Conservation (phyloP, 2,329 filamentous ascomycete genomes). For the Aureobasidium namibiae region DNA sequence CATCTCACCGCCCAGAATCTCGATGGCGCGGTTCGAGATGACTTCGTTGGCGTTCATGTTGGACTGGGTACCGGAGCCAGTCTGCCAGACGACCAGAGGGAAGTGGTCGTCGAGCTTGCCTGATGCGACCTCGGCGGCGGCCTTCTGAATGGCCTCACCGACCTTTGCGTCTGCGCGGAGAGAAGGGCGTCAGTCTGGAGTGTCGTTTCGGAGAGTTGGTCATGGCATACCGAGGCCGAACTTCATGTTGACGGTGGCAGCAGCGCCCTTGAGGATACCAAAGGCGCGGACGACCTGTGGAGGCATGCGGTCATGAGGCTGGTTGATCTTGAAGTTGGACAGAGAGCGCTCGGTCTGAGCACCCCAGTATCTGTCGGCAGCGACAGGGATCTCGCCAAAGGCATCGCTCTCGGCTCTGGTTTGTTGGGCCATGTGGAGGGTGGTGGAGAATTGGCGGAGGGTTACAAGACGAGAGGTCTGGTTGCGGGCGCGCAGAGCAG, state of each 20-base stretch:
- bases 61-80: conserved; percentile 94
- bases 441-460: conserved; percentile 22
- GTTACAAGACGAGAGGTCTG: conserved; percentile 1
- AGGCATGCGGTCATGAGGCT: conserved; percentile 97
- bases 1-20: conserved; percentile 90
- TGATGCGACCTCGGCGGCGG: conserved; percentile 83
- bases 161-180: conserved; percentile 66
- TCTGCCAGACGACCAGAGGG: conserved; percentile 98
- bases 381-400: conserved; percentile 93
- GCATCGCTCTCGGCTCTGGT: conserved; percentile 90
- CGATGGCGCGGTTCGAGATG: conserved; percentile 97
- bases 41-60: conserved; percentile 99
- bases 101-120: conserved; percentile 96
- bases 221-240: conserved; percentile 67
- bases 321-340: conserved; percentile 98
- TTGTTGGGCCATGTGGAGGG: conserved; percentile 26
- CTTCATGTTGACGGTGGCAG: conserved; percentile 90
- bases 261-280: conserved; percentile 94
- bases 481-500: background rate
- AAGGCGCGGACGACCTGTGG: conserved; percentile 86
- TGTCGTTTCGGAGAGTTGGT: background rate
- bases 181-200: conserved; percentile 5
- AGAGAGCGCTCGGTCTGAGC: conserved; percentile 94
- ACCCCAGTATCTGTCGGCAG: conserved; percentile 94
- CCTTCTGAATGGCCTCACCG: conserved; percentile 88